Base-by-base conservation (phyloP, 202 grass and related monocot species). In the Carex arenaria region DNA sequence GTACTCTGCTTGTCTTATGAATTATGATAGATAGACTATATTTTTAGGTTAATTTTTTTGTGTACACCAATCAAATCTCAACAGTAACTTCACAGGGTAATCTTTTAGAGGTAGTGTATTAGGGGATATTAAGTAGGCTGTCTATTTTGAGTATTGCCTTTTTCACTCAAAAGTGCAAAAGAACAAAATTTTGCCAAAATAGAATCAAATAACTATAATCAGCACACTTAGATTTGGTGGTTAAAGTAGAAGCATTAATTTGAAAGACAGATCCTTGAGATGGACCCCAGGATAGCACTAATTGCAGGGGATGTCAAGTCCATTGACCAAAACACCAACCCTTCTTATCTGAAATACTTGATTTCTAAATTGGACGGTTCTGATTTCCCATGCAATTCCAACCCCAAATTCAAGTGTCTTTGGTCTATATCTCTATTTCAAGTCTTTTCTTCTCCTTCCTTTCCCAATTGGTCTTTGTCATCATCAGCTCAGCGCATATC, bases 241-340 rank as follows among this genome's bases (percentile, higher is more conserved):
- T 78, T 60, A 78, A 77, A 77, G 73, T 59, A 57, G 73, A 77
- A 77, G 73, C 73, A 77, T 52, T 59, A 34, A 77, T n/a, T 59
- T 77, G 51, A 11, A 43, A 51, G 36, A 36, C 2, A 38, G 26
- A 57, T 38, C 73, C 53, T 78, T 59, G 30, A 59, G 30, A 38
- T 78, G 51, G 73, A 38, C 53, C 53, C 72, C 13, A 74, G 20
- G 20, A 30, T 74, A 74, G 52, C 28, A 59, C 73, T 59, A 73
- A 52, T 52, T 26, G n/a, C 59, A 47, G 18, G 67, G 36, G 31
- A 72, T 72, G 12, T 75, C 1, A 75, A 75, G 47, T 17, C 14
- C 49, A 75, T 42, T 45, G 38, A 70, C 38, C 56, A 59, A 59
- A 59, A 18, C 17, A 70, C 38, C 36, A n/a, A 69, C 34, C 8